Base-by-base conservation (phyloP, 257 asterid species). In the Plectranthus barbatus region DNA sequence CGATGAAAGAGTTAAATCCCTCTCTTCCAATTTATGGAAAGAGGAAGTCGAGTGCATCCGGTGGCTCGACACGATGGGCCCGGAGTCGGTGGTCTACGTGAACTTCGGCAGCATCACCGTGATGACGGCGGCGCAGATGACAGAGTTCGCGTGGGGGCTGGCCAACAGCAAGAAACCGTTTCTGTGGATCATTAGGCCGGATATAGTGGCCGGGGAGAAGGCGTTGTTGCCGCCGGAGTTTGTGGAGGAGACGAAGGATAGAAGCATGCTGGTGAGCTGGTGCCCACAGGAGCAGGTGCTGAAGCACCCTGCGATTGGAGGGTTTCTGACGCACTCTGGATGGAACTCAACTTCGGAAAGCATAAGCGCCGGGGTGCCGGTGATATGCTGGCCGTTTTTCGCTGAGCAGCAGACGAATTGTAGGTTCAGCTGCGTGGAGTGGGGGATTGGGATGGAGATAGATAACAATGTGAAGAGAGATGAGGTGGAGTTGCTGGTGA, bases 351-450 rank as follows among this genome's bases (percentile, higher is more conserved):
- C n/a, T n/a, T n/a, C n/a, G n/a, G n/a, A n/a, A n/a, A n/a, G 81
- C 85, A 85, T 87, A 87, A 8, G 75, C 81, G 50, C 72, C 0
- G 90, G 90, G 0, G 84, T 80, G 26, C 86, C 86, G 0, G 45
- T 83, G 58, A 66, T 83, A 9, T 80, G 86, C 49, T 83, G 84
- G 90, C 90, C 90, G 0, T 76, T 78, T 12, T 83, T 80, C 2
- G 86, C 78, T 0, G 90, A 83, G 44, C 90, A 83, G 64, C 86
- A 71, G 62, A 76, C 83, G 0, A 83, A 83, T 10, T 80, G 90
- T 15, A 56, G 84, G 60, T 83, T 41, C 8, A 58, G 79, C 6
- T 76, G 83, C 6, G 73, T 62, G 17, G 84, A 78, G 26, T 80
- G 84, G 86, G 81, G 29, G 1, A 74, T 76, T 0, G 90, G 86